phyloP scores from a whole-genome alignment of 371 early-diverging fungal genomes.

The Cokeromyces recurvatus region DNA sequence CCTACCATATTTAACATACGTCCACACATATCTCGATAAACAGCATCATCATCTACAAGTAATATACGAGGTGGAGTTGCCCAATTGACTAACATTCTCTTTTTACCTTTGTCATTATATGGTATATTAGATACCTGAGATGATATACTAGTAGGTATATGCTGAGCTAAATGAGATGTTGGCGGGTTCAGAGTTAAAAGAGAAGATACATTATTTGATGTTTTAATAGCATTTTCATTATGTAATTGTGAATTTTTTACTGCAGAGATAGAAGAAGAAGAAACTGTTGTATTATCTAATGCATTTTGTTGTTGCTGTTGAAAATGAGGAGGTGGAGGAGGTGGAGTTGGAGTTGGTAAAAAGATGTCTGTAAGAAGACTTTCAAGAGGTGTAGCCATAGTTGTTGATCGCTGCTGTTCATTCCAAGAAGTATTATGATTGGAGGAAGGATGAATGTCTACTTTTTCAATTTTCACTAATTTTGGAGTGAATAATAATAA shows the following conservation, averaged over 20 bases:
- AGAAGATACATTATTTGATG: too few species aligned
- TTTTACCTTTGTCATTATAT: slow-evolving; percentile 12
- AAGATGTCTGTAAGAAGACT: slow-evolving; percentile 14
- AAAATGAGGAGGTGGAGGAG: too few species aligned
- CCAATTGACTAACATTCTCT: slow-evolving; percentile 43
- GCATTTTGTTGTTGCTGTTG: slow-evolving; percentile 1
- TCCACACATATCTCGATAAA: slow-evolving; percentile 60
- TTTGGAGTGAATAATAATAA: too few species aligned
- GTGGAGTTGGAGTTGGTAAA: slow-evolving; percentile 8
- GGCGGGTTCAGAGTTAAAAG: too few species aligned
- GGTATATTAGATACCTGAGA: neutral
- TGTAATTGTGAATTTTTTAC: too few species aligned
- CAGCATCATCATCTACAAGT: slow-evolving; percentile 75
- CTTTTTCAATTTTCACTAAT: too few species aligned
- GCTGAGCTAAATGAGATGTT: too few species aligned
- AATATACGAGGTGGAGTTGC: slow-evolving; percentile 66
- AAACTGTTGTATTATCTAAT: too few species aligned
- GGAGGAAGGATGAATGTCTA: too few species aligned
- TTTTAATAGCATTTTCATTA: neutral
- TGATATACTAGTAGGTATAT: neutral
- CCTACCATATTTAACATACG: slow-evolving; percentile 67
- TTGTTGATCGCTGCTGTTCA: neutral
- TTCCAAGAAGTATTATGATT: neutral
- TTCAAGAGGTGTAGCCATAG: slow-evolving; percentile 5
- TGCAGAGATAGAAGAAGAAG: too few species aligned